Evolutionary conservation across 2,329 filamentous ascomycete species (phyloP).

Genomic region (Bisporella sp.): DNA sequence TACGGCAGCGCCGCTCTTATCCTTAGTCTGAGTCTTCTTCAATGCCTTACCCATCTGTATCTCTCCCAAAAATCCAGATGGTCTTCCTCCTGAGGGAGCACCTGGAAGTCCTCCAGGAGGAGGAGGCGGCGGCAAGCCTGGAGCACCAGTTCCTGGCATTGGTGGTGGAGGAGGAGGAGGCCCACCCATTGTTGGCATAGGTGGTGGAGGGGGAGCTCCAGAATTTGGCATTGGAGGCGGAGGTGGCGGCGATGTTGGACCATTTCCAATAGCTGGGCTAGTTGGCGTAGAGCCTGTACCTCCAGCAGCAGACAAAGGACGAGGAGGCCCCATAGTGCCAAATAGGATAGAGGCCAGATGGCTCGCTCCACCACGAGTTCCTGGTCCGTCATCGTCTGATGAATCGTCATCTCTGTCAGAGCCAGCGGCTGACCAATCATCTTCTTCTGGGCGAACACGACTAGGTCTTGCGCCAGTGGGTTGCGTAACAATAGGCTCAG

Average conservation of each 20-base stretch:
- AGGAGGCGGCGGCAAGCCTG: slow-evolving; percentile 34
- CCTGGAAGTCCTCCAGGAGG: slow-evolving; percentile 20
- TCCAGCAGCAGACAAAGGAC: slow-evolving; percentile 77
- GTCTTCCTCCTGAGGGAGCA: slow-evolving; percentile 36
- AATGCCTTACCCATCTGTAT: slow-evolving; percentile 75
- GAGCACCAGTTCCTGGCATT: slow-evolving; percentile 24
- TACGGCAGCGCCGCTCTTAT: slow-evolving; percentile 65
- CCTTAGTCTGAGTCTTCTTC: slow-evolving; percentile 85
- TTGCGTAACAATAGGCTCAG: slow-evolving; percentile 34
- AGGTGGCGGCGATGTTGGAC: slow-evolving; percentile 37
- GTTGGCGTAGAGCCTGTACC: slow-evolving; percentile 43
- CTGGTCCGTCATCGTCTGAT: slow-evolving; percentile 68
- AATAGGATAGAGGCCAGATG: slow-evolving; percentile 93
- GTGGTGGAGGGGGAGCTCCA: slow-evolving; percentile 33
- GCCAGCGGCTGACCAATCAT: slow-evolving; percentile 78
- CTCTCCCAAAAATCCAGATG: slow-evolving; percentile 65
- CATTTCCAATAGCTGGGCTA: slow-evolving; percentile 32
- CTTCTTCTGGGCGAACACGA: slow-evolving; percentile 53
- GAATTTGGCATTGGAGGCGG: slow-evolving; percentile 39
- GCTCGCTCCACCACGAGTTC: slow-evolving; percentile 70
- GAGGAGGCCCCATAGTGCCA: slow-evolving; percentile 91
- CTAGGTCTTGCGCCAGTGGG: slow-evolving; percentile 39
- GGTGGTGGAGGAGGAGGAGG: slow-evolving; percentile 29
- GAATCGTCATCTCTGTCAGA: slow-evolving; percentile 70
- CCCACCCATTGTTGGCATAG: slow-evolving; percentile 23